phyloP scores from a whole-genome alignment of 2,329 filamentous ascomycete species.

The Fusarium metavorans region DNA sequence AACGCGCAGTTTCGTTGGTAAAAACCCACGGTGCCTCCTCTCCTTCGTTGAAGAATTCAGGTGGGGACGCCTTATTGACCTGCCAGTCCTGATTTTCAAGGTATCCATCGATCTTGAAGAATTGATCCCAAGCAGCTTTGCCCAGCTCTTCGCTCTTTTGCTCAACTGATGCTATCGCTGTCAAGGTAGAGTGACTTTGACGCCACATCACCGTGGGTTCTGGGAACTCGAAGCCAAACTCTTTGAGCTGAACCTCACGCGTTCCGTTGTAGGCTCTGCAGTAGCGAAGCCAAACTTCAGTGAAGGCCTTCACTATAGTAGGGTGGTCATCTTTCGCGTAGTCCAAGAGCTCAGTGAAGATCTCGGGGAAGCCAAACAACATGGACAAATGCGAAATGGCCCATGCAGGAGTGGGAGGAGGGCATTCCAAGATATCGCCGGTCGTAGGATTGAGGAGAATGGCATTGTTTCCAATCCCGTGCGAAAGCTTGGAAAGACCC shows the following conservation, averaged over 20 bases:
- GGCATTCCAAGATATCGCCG: conserved; percentile 31
- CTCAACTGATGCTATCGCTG: conserved; percentile 30
- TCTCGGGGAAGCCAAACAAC: conserved; percentile 33
- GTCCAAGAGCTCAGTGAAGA: conserved; percentile 24
- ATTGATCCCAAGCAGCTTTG: conserved; percentile 26
- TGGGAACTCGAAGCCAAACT: conserved; percentile 35
- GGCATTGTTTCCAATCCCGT: conserved; percentile 32
- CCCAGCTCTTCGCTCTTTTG: conserved; percentile 13
- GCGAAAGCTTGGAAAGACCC: conserved; percentile 10
- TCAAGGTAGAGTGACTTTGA: conserved; percentile 33
- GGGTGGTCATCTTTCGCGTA: conserved; percentile 23
- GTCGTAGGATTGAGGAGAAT: conserved; percentile 31
- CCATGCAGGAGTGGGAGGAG: conserved; percentile 25
- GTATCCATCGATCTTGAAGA: conserved; percentile 32
- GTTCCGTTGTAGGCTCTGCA: conserved; percentile 32
- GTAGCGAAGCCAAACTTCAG: conserved; percentile 24
- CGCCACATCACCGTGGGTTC: conserved; percentile 15
- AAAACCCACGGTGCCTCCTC: conserved; percentile 25
- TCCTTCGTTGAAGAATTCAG: conserved; percentile 22
- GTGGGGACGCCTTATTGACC: conserved; percentile 4
- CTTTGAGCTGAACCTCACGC: conserved; percentile 13
- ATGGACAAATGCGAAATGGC: conserved; percentile 34
- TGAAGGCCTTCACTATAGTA: conserved; percentile 7
- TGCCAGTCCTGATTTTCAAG: conserved; percentile 9
- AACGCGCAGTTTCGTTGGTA: conserved; percentile 30